Evolutionary conservation across 2,329 filamentous ascomycete genomes (phyloP).

Genomic region (Chrysosporium queenslandicum): DNA sequence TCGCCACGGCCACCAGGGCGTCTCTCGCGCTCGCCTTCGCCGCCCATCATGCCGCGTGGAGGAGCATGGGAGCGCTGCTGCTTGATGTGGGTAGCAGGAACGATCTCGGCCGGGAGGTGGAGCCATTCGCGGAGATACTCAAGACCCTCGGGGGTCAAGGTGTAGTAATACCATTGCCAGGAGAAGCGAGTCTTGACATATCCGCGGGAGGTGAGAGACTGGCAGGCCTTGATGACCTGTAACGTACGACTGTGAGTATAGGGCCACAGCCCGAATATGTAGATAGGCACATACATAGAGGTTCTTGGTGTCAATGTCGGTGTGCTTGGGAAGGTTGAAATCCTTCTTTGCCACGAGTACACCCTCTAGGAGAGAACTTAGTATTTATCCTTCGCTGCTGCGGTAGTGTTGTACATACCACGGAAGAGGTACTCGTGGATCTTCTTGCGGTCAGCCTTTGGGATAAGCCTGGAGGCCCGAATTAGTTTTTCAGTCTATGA

Average conservation of each 20-base stretch:
- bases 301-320: slow-evolving; percentile 99
- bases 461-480: slow-evolving; percentile 67
- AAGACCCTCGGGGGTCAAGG: slow-evolving; percentile 97
- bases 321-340: slow-evolving; percentile 96
- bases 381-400: background rate
- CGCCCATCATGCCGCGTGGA: slow-evolving; percentile 95
- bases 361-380: slow-evolving; percentile 45
- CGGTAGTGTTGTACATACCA: too few relatives aligned
- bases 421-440: slow-evolving; percentile 99
- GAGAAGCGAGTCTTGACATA: slow-evolving; percentile 99
- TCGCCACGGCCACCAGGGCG: slow-evolving; percentile 77
- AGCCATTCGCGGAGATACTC: slow-evolving; percentile 99
- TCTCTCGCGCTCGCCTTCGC: slow-evolving; percentile 63
- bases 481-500: background rate
- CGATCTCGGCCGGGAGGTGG: slow-evolving; percentile 97
- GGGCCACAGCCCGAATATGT: background rate
- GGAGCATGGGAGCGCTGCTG: slow-evolving; percentile 97
- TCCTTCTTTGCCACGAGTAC: slow-evolving; percentile 98
- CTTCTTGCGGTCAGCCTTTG: slow-evolving; percentile 99
- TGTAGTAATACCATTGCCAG: slow-evolving; percentile 99
- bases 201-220: slow-evolving; percentile 95
- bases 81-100: slow-evolving; percentile 99
- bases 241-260: background rate
- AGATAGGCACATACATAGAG: slow-evolving; percentile 56
- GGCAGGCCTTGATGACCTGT: slow-evolving; percentile 89